A percentile compares a stretch with the other conserved stretches of the same genome.
Evolutionary conservation across 2,329 filamentous ascomycete genomes (phyloP).

Genomic region (Tolypocladium guangdongense): DNA sequence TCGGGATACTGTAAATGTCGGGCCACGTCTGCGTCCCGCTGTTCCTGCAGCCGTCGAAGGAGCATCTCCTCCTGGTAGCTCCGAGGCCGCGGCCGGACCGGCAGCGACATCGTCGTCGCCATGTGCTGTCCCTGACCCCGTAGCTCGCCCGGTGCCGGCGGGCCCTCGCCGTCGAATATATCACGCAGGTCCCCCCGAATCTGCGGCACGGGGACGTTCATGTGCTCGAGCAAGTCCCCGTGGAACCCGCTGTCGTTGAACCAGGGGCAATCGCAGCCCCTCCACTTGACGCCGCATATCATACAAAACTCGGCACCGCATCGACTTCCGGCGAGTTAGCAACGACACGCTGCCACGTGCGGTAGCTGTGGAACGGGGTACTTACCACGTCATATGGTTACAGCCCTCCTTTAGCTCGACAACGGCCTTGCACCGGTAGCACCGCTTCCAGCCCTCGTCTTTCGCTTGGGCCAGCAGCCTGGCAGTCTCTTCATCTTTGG

Average conservation of each 20-base stretch:
- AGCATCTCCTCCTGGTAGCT: slow-evolving; percentile 37
- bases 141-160: slow-evolving; percentile 20
- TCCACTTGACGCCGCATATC: slow-evolving; percentile 74
- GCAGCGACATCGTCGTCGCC: slow-evolving; percentile 9
- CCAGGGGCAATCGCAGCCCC: slow-evolving; percentile 71
- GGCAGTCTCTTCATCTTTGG: slow-evolving; percentile 56
- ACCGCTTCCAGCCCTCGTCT: slow-evolving; percentile 63
- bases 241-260: slow-evolving; percentile 54
- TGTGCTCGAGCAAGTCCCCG: slow-evolving; percentile 41
- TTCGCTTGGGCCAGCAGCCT: slow-evolving; percentile 54
- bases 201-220: slow-evolving; percentile 32
- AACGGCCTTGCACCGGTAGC: slow-evolving; percentile 60
- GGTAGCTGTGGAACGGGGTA: slow-evolving; percentile 3
- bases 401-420: slow-evolving; percentile 75
- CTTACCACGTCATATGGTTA: slow-evolving; percentile 81
- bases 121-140: slow-evolving; percentile 9
- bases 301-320: slow-evolving; percentile 83
- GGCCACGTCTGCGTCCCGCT: slow-evolving; percentile 28
- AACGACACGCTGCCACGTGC: not conserved
- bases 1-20: slow-evolving; percentile 15
- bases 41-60: slow-evolving; percentile 34
- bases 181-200: slow-evolving; percentile 13
- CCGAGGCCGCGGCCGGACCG: slow-evolving; percentile 12
- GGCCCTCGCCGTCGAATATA: slow-evolving; percentile 8
- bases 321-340: slow-evolving; percentile 32